Evolutionary conservation across 176 grass and related monocot genomes (phyloP).

Genomic region (Aegilops longissima): DNA sequence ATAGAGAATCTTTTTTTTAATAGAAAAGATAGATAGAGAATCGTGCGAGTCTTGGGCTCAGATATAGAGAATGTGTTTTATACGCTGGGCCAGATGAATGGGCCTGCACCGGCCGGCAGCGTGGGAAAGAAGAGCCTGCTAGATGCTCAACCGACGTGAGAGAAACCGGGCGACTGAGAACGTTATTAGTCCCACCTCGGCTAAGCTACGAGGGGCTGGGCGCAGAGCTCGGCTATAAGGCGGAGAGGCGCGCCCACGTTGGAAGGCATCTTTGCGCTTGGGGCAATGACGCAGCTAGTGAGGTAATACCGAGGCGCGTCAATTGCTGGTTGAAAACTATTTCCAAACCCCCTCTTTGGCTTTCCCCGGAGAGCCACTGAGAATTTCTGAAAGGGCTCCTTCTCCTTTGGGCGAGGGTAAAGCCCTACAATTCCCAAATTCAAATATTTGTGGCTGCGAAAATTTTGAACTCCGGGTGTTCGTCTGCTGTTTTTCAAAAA

Average conservation of each 20-base stretch:
- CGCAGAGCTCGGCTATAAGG: too few species aligned
- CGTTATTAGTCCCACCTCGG: too few species aligned
- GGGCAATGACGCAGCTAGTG: conserved; percentile 98
- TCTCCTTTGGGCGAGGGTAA: too few species aligned
- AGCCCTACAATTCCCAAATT: too few species aligned
- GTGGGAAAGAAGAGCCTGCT: background rate
- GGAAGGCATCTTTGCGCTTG: conserved; percentile 72
- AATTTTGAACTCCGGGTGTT: too few species aligned
- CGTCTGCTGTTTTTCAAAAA: too few species aligned
- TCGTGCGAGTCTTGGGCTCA: background rate
- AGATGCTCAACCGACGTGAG: background rate
- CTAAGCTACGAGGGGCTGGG: fast-evolving
- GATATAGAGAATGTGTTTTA: background rate
- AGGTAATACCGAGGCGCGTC: conserved; percentile 72
- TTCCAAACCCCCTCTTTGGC: conserved; percentile 75
- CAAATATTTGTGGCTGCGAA: too few species aligned
- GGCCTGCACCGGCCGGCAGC: background rate
- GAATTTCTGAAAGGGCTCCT: too few species aligned
- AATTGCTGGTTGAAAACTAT: conserved; percentile 99
- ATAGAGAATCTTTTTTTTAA: too few species aligned
- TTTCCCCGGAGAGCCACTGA: fast-evolving
- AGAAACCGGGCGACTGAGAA: too few species aligned
- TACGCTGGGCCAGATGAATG: background rate
- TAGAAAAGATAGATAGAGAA: too few species aligned
- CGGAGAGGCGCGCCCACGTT: fast-evolving